A percentile compares a stretch with the other conserved stretches of the same genome.
Conservation (phyloP, 495 filamentous ascomycete species). For the Umbilicaria muhlenbergii region DNA sequence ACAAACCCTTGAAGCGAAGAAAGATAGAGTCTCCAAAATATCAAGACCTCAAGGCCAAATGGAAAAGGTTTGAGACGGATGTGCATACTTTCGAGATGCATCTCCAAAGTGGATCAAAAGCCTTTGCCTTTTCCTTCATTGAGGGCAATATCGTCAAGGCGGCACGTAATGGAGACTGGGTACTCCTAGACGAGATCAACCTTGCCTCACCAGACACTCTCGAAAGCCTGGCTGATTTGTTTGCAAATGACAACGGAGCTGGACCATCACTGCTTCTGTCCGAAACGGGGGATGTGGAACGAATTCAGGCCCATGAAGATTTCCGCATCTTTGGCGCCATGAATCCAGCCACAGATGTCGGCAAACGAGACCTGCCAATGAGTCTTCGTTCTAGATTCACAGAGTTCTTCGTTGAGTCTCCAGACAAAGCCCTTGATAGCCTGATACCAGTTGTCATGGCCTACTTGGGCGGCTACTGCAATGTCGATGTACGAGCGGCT, state of each 20-base stretch:
- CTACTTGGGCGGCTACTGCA: constrained; percentile 58
- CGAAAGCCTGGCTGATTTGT: constrained; percentile 77
- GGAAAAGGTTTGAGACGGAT: constrained; percentile 63
- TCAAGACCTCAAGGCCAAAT: constrained; percentile 51
- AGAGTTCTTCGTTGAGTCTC: constrained; percentile 80
- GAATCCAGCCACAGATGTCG: constrained; percentile 96
- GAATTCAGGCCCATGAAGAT: constrained; percentile 75
- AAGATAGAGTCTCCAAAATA: constrained; percentile 59
- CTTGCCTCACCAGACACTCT: constrained; percentile 86
- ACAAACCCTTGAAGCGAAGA: constrained; percentile 64
- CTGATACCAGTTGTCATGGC: constrained; percentile 69
- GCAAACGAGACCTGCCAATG: constrained; percentile 80
- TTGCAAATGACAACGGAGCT: constrained; percentile 48
- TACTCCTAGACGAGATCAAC: constrained; percentile 96
- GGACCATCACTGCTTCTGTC: constrained; percentile 71
- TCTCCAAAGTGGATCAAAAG: constrained; percentile 57
- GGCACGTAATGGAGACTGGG: constrained; percentile 88
- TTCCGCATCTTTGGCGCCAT: constrained; percentile 97
- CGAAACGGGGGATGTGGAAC: constrained; percentile 80
- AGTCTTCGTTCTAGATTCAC: constrained; percentile 81
- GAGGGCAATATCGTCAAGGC: constrained; percentile 92
- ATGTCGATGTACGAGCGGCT: constrained; percentile 46
- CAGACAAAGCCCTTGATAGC: constrained; percentile 71
- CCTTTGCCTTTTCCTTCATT: constrained; percentile 88
- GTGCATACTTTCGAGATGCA: constrained; percentile 71